phyloP scores from a whole-genome alignment of 371 early-diverging fungal genomes.

The Mortierella sp. region DNA sequence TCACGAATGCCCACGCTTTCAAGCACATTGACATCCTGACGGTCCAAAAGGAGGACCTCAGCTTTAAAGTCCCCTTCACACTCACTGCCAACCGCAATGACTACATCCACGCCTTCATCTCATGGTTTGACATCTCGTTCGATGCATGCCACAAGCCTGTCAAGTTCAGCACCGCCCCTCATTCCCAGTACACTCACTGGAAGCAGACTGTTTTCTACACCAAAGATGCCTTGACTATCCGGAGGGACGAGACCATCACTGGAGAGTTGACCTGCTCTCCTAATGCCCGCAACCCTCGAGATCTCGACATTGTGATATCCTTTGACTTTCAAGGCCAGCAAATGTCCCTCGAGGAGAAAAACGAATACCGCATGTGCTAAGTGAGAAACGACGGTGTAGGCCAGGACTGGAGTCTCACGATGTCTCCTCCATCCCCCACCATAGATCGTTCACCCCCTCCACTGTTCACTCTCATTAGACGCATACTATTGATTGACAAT shows the following conservation, averaged over 20 bases:
- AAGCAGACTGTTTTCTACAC: slow-evolving; percentile 97
- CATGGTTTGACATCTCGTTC: slow-evolving; percentile 96
- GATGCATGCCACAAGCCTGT: slow-evolving; percentile 87
- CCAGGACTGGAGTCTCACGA: too few species aligned
- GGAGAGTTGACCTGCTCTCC: slow-evolving; percentile 87
- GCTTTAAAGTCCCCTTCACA: slow-evolving; percentile 83
- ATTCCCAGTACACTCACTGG: slow-evolving; percentile 96
- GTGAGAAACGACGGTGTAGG: too few species aligned
- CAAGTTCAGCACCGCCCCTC: slow-evolving; percentile 89
- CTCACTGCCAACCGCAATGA: slow-evolving; percentile 82
- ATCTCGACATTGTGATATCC: slow-evolving; percentile 90
- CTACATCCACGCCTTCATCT: slow-evolving; percentile 90
- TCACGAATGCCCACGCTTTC: slow-evolving; percentile 77
- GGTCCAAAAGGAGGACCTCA: slow-evolving; percentile 85
- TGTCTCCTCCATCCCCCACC: too few species aligned
- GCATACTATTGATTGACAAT: too few species aligned
- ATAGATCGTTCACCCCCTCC: too few species aligned
- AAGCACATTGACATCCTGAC: slow-evolving; percentile 86
- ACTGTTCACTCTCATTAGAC: too few species aligned
- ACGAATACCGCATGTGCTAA: slow-evolving; percentile 88
- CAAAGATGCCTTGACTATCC: slow-evolving; percentile 73
- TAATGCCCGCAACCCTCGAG: slow-evolving; percentile 90
- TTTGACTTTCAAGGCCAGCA: slow-evolving; percentile 78
- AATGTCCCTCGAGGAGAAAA: slow-evolving; percentile 69
- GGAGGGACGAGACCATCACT: slow-evolving; percentile 83